These are phyloP conservation scores for Cladophialophora psammophila DNA, from an alignment of 2,329 filamentous ascomycete species.

Conservation along the genomic window DNA sequence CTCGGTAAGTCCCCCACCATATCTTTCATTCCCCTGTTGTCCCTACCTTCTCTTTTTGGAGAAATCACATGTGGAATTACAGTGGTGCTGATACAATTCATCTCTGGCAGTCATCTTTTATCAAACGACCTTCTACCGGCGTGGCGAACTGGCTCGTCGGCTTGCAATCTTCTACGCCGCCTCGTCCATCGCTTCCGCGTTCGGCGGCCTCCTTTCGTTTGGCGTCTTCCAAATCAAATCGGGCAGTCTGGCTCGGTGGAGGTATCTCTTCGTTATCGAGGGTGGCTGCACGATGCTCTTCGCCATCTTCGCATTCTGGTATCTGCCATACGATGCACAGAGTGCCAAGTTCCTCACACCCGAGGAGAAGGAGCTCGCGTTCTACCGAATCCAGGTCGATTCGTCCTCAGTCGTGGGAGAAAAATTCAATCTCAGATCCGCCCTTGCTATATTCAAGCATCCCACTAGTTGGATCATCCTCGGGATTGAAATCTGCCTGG, in stretches of 20 bases:
- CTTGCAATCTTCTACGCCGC: conserved; percentile 79
- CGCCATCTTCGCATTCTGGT: conserved; percentile 70
- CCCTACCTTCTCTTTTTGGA: too few species aligned
- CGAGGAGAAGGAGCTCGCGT: conserved; percentile 72
- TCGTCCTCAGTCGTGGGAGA: conserved; percentile 70
- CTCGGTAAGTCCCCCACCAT: conserved; percentile 43
- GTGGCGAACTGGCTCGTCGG: conserved; percentile 72
- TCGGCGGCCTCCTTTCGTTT: conserved; percentile 66
- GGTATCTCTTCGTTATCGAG: conserved; percentile 65
- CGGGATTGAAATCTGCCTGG: conserved; percentile 64
- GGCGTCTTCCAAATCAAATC: conserved; percentile 66
- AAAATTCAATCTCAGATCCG: conserved; percentile 60
- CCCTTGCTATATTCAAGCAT: conserved; percentile 61
- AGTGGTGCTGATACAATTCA: conserved; percentile 48
- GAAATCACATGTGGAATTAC: too few species aligned
- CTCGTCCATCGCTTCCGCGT: conserved; percentile 74
- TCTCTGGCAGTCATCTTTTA: conserved; percentile 65
- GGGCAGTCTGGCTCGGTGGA: conserved; percentile 58
- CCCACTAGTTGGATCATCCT: conserved; percentile 64
- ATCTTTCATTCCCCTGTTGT: conserved; percentile 42
- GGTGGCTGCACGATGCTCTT: conserved; percentile 62
- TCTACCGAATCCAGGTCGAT: conserved; percentile 77
- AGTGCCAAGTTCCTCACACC: conserved; percentile 70
- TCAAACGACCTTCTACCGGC: conserved; percentile 72
- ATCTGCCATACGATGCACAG: conserved; percentile 69